Conservation (phyloP, 352 stramenopile genomes). For the Globisporangium iwayamae region DNA sequence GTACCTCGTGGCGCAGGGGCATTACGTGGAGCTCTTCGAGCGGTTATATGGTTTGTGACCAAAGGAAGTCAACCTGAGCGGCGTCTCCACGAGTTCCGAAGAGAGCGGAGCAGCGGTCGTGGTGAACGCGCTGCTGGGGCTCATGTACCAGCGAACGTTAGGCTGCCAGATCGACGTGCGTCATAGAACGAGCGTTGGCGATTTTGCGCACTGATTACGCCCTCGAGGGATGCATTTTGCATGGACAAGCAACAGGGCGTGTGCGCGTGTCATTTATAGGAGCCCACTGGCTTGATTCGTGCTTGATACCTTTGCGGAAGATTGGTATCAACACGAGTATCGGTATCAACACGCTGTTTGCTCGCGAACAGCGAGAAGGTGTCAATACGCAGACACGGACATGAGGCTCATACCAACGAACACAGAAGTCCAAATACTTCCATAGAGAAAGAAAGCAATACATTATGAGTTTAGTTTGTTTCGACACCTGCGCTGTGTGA, state of each 20-base stretch:
- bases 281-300: too few relatives aligned
- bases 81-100: not conserved
- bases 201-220: not conserved
- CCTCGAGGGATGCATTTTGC: not conserved
- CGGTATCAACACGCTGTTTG: not conserved
- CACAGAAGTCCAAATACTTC: not conserved
- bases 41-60: not conserved
- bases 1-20: not conserved
- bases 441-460: constrained; percentile 3
- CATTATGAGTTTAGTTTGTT: constrained; percentile 10
- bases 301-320: not conserved
- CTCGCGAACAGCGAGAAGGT: not conserved
- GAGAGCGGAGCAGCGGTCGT: not conserved
- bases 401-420: too few relatives aligned
- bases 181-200: not conserved
- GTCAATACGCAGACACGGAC: not conserved
- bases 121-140: not conserved
- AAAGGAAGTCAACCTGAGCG: not conserved
- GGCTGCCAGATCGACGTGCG: not conserved
- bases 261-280: too few relatives aligned
- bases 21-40: constrained; percentile 10
- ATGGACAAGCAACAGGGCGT: not conserved
- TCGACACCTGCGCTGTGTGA: not conserved
- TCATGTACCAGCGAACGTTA: not conserved
- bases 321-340: not conserved